phyloP scores from a whole-genome alignment of 257 asterid species.

The Nicotiana tomentosiformis region DNA sequence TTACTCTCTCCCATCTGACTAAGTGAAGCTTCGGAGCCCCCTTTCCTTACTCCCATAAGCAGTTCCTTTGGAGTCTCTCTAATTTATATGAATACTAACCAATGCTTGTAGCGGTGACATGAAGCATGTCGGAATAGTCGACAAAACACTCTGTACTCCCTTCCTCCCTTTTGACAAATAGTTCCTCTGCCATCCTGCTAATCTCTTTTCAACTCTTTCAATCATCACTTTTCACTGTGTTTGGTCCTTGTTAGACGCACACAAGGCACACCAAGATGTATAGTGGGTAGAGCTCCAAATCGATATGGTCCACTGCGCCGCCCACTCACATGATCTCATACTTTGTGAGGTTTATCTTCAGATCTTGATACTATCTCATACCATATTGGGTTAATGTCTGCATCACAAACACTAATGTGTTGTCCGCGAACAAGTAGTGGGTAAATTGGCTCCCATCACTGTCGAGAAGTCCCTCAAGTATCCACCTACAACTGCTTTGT shows the following conservation, averaged over 20 bases:
- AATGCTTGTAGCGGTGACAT: background rate
- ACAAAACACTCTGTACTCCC: background rate
- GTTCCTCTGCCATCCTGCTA: background rate
- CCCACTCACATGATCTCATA: background rate
- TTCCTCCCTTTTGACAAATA: background rate
- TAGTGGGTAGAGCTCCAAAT: conserved; percentile 1
- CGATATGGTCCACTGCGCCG: background rate
- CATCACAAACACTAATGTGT: background rate
- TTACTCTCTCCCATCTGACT: background rate
- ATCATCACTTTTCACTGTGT: background rate
- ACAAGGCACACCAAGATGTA: background rate
- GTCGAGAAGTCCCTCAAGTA: background rate
- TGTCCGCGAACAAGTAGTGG: background rate
- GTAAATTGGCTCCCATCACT: background rate
- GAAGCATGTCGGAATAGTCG: background rate
- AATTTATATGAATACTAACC: background rate
- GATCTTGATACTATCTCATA: too few species aligned
- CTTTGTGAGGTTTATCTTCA: background rate
- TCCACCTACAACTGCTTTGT: background rate
- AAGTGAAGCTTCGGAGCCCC: background rate
- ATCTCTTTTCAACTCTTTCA: background rate
- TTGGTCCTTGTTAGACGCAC: background rate
- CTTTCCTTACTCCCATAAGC: background rate
- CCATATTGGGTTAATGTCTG: background rate
- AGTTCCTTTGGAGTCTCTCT: background rate